Evolutionary conservation across 2,329 filamentous ascomycete species (phyloP), one percentile per base, ranked within the genome.

Genomic region (Bipolaris bicolor): DNA sequence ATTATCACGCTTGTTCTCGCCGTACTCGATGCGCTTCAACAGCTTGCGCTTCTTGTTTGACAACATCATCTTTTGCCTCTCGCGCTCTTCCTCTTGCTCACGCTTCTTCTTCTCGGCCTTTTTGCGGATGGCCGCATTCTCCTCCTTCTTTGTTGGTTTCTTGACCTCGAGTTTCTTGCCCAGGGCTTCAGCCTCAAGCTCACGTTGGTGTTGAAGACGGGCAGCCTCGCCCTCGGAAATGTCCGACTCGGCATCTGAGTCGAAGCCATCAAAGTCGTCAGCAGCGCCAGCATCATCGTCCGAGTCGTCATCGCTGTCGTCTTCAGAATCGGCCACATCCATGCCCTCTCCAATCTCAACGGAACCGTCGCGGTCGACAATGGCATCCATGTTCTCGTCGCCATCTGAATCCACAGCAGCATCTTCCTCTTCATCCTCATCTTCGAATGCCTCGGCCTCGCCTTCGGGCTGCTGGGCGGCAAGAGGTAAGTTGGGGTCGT

Each of bases 11-110:
- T 95, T 93, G 80, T 89, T 93, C 79, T 97, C 97, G 61, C 88
- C 92, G 79, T 96, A 96, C 73, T 92, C 84, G 91, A 99, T 99
- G 82, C 97, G 95, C 83, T 98, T 95, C 66, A 94, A 90, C 71
- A 97, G 82, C 87, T 97, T 97, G 71, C 95, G 85, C 88, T 98
- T 99, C 86, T 96, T 95, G 78, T 96, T 91, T 78, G 90, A 91
- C 83, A 98, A 88, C 95, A 99, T 99, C 81, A 96, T 95, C 86
- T 97, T 97, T 76, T 91, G 89, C 62, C 94, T 85, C 78, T 97
- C 92, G 57, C 96, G 79, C 70, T 98, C 93, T 78, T 98, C 95
- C 3, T 90, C 88, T 73, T 95, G 90, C 70, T 84, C 80, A 63
- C 79, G 79, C 69, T 79, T 75, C 69, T 86, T 84, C 74, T 83